A percentile compares a stretch with the other conserved stretches of the same genome.
Evolutionary conservation across 805 yeast genomes (phyloP).

Genomic region (Monosporozyma unispora): DNA sequence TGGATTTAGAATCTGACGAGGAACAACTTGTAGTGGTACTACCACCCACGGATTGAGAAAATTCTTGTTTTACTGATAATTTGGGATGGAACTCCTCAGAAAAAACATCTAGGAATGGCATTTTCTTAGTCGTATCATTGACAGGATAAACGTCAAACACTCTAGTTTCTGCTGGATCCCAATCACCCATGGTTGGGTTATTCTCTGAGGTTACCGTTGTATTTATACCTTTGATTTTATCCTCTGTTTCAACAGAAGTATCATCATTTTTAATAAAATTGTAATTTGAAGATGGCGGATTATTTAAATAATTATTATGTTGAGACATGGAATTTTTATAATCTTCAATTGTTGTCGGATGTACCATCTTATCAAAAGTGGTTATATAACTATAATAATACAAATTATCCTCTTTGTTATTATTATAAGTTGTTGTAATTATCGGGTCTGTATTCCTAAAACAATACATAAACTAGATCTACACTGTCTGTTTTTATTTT

Average conservation of each 20-base stretch:
- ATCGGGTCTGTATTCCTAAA: neutral
- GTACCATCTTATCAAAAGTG: neutral
- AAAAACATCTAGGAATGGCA: conserved; percentile 15
- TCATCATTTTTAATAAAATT: neutral
- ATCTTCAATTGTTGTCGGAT: neutral
- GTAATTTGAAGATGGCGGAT: neutral
- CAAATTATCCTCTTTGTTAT: neutral
- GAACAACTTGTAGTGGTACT: neutral
- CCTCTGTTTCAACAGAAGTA: neutral
- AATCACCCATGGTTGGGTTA: neutral
- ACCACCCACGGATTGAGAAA: neutral
- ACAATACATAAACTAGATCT: neutral
- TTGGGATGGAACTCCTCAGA: conserved; percentile 11
- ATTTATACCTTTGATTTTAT: neutral
- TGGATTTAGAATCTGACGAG: neutral
- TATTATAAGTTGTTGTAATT: neutral
- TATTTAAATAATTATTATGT: neutral
- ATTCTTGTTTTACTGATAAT: neutral
- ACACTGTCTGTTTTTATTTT: neutral
- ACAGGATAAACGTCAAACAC: conserved; percentile 24
- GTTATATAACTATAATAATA: neutral
- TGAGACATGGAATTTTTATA: neutral
- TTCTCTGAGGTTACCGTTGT: neutral
- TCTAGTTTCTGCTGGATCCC: conserved; percentile 14
- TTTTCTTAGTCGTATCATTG: conserved; percentile 10